phyloP scores from a whole-genome alignment of 805 yeast species.

The Lipomyces sp. region DNA sequence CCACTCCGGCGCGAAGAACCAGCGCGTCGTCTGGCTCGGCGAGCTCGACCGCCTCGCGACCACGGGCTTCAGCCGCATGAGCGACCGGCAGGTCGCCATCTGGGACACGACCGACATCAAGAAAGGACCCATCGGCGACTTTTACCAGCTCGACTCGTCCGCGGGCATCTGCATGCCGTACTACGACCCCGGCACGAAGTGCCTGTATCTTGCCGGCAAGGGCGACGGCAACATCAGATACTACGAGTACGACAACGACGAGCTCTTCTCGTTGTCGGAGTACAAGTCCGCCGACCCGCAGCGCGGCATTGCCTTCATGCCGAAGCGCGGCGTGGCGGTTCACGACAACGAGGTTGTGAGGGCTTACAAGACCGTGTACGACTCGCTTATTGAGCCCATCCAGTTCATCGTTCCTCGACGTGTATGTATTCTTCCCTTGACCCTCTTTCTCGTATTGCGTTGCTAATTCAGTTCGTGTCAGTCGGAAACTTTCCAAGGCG shows the following conservation, averaged over 20 bases:
- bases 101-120: constrained; percentile 80
- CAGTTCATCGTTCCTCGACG: constrained; percentile 93
- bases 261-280: constrained; percentile 79
- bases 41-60: constrained; percentile 79
- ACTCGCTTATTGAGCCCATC: constrained; percentile 79
- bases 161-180: constrained; percentile 93
- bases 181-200: constrained; percentile 74
- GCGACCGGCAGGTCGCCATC: constrained; percentile 92
- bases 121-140: constrained; percentile 86
- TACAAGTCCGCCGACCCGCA: constrained; percentile 88
- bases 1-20: constrained; percentile 88
- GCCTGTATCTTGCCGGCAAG: constrained; percentile 89
- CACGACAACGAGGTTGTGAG: constrained; percentile 80
- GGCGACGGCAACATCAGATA: constrained; percentile 92
- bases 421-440: constrained; percentile 6
- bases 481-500: constrained; percentile 87
- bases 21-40: constrained; percentile 89
- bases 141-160: constrained; percentile 78
- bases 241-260: constrained; percentile 77
- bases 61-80: constrained; percentile 88
- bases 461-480: not conserved
- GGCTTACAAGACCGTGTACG: constrained; percentile 84
- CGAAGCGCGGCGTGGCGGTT: constrained; percentile 74
- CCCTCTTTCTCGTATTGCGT: not conserved
- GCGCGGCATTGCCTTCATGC: constrained; percentile 90